These are phyloP conservation scores for Crotalaria pallida DNA, from an alignment of 306 rosid genomes.

Conservation along the genomic window DNA sequence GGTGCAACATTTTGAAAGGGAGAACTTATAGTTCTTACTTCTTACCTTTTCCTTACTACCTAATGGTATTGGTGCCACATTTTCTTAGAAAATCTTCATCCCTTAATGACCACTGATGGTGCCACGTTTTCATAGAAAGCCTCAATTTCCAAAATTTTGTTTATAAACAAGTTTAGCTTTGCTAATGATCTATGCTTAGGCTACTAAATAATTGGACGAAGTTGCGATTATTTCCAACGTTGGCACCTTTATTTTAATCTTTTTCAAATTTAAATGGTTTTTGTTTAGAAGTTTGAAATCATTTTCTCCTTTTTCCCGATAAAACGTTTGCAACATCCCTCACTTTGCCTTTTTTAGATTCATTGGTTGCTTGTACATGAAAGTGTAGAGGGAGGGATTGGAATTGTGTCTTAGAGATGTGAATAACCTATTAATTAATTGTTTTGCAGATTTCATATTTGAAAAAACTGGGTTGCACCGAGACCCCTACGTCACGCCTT, in stretches of 20 bases:
- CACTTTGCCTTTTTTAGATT: not conserved
- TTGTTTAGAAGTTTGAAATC: no score
- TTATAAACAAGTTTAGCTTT: not conserved
- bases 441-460: conserved; percentile 70
- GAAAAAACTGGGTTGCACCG: conserved; percentile 82
- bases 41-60: not conserved
- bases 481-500: conserved; percentile 72
- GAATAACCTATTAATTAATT: not conserved
- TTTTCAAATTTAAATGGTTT: no score
- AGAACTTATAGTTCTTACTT: not conserved
- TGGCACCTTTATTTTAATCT: no score
- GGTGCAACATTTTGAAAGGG: not conserved
- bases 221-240: no score
- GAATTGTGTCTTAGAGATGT: not conserved
- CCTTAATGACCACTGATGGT: not conserved
- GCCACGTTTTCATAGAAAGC: not conserved
- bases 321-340: not conserved
- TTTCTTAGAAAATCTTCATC: no score
- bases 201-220: not conserved
- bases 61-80: no score
- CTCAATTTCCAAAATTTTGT: not conserved
- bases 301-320: not conserved
- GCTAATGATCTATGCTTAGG: not conserved
- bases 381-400: no score
- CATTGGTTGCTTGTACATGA: no score